A percentile compares a stretch with the other conserved stretches of the same genome.
Conservation (phyloP, 73 alveolate species). For the Strombidium stylifer region DNA sequence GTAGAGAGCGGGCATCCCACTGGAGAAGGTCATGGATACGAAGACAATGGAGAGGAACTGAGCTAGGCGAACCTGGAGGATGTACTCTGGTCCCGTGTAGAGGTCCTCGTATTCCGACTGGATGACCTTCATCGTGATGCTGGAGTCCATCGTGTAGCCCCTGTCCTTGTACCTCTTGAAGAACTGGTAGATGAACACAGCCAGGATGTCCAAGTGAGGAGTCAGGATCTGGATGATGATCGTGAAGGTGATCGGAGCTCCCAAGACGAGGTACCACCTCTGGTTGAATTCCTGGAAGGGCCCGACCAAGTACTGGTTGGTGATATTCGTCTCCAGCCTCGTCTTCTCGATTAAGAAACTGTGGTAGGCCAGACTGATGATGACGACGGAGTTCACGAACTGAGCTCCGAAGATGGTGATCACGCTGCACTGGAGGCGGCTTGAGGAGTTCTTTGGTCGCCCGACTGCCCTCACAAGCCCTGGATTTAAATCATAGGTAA, state of each 20-base stretch:
- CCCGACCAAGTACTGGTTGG: no score
- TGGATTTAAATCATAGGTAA: no score
- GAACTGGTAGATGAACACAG: background rate
- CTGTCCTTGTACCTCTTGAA: constrained; percentile 36
- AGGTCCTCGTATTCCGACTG: constrained; percentile 47
- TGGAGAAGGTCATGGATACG: constrained; percentile 42
- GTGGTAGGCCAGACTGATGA: no score
- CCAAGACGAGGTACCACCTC: constrained; percentile 57
- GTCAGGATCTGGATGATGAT: constrained; percentile 44
- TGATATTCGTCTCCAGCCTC: no score
- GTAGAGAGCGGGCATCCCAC: constrained; percentile 69
- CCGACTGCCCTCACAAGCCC: no score
- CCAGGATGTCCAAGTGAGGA: constrained; percentile 43
- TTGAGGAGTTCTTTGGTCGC: no score
- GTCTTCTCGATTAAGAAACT: no score
- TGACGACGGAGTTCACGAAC: no score
- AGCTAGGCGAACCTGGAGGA: constrained; percentile 56
- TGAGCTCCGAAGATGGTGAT: no score
- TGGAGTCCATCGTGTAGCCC: constrained; percentile 27
- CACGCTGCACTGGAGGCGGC: no score
- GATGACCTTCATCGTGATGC: constrained; percentile 20
- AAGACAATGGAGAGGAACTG: constrained; percentile 33
- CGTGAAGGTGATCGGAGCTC: constrained; percentile 46
- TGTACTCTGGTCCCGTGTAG: constrained; percentile 66
- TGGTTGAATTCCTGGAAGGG: no score